Evolutionary conservation across 805 yeast species (phyloP), one percentile per base, ranked within the genome.

Genomic region (Starmerella stellata): DNA sequence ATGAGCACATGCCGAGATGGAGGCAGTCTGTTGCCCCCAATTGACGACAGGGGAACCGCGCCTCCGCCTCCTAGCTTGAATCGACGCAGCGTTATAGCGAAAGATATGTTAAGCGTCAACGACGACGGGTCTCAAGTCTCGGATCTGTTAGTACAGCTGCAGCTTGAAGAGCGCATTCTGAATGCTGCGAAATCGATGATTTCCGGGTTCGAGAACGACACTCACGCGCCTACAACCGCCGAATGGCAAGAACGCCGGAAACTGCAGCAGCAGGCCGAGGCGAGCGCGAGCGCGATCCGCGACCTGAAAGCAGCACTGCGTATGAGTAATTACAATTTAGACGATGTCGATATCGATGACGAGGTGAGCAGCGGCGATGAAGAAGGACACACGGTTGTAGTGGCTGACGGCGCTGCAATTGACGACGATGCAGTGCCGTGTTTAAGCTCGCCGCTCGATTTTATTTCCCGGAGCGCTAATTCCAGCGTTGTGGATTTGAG

Each of bases 101-200:
- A n/a, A n/a, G n/a, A n/a, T n/a, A n/a, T n/a, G n/a, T n/a, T n/a
- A n/a, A n/a, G 7, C 25, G 25, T 11, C 25, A 11, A 11, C 25
- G 25, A 7, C 30, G 35, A 35, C 30, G 35, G 30, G 24, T 30
- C 39, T 11, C 23, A 33, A 29, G 35, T 36, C 30, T 45, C 41
- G 23, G 52, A 45, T 33, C 47, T 59, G 24, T 41, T 55, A 25
- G 51, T 51, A 30, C 53, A 56, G 44, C 47, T 60, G 33, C 57
- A 57, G 41, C 49, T 55, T 15, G 63, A 60, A 37, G 53, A 52
- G 38, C 54, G 53, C 44, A 55, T 58, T 37, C 51, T 55, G 21
- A 61, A 58, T 28, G 61, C 62, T 5, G 60, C 63, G 11, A 58
- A 56, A 41, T 52, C 54, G 28, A 44, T 59, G 51, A 49, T 60